Conservation (phyloP, 371 early-diverging fungal genomes). For the Nematocida minor region DNA sequence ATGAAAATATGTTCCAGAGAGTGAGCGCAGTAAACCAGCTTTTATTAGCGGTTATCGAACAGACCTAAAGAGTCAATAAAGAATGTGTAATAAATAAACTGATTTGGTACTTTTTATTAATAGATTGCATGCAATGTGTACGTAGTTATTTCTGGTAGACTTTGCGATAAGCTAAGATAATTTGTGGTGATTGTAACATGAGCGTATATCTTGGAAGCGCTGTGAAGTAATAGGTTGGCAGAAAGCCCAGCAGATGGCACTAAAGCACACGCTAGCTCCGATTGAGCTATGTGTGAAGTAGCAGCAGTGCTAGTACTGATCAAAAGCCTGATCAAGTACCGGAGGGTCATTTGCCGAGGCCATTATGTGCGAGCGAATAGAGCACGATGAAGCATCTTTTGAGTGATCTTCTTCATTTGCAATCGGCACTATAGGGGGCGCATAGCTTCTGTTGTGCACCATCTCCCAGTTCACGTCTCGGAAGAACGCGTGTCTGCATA, state of each 20-base stretch:
- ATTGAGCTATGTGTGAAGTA: too few species aligned
- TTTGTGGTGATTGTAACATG: not conserved
- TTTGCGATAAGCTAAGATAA: too few species aligned
- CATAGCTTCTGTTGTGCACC: conserved; percentile 68
- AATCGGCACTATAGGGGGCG: conserved; percentile 78
- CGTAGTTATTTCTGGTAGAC: too few species aligned
- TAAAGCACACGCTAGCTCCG: too few species aligned
- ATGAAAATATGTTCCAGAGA: too few species aligned
- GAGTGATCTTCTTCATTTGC: not conserved
- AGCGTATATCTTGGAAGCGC: too few species aligned
- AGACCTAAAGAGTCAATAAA: not conserved
- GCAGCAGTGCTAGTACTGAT: conserved; percentile 45
- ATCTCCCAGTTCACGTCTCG: conserved; percentile 78
- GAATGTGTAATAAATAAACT: not conserved
- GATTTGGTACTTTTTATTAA: too few species aligned
- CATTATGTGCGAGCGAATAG: conserved; percentile 30
- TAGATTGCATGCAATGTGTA: too few species aligned
- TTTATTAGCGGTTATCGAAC: too few species aligned
- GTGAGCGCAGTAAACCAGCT: too few species aligned
- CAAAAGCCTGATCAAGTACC: conserved; percentile 14
- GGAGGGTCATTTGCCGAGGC: conserved; percentile 16
- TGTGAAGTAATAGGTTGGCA: too few species aligned
- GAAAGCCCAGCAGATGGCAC: too few species aligned
- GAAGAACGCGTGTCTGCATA: conserved; percentile 77
- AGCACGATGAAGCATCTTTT: not conserved